Evolutionary conservation across 352 stramenopile genomes (phyloP), one percentile per base, ranked within the genome.

Genomic region (Phytophthora sp.): DNA sequence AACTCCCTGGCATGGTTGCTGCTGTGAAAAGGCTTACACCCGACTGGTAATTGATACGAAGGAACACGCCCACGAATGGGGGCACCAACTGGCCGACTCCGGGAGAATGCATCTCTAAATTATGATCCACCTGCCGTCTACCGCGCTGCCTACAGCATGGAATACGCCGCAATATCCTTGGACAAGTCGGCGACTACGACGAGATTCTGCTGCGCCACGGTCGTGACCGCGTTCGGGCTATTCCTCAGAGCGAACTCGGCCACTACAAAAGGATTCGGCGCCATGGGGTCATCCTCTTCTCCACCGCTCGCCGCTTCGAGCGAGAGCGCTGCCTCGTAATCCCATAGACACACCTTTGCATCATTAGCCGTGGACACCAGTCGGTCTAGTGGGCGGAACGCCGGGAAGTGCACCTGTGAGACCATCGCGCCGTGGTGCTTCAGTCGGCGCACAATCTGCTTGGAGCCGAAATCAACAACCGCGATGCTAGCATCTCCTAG

Each of bases 291-390:
- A 7, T 73, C 61, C 15, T 74, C 51, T 5, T 65, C 35, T 8
- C 10, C 35, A 21, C 18, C 32, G 27, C 50, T 41, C 10, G 26
- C 26, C 7, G 45, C 57, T 26, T 81, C 65, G 24, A 62, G 20
- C 1, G 53, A 71, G 5, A 88, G 34, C 3, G 74, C 77, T 27
- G 62, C 44, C 17, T 62, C 20, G 54, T 88, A 90, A 54, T 92
- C 71, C 71, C 84, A 93, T 0, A 93, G 54, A 46, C 69, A 84
- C 42, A 93, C 55, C 51, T 88, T 87, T 2, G 68, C 55, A 58
- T 93, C 84, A 58, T 93, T 93, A 21, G 72, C 84, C 17, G 77
- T 74, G 20, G 84, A 82, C 12, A 93, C 13, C 9, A 93, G 69
- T 57, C 80, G 82, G 21, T 88, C 75, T 30, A 78, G 68, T 3